Evolutionary conservation across 192 early-diverging fungal genomes (phyloP), one percentile per base, ranked within the genome.

Genomic region (Podila epigama): DNA sequence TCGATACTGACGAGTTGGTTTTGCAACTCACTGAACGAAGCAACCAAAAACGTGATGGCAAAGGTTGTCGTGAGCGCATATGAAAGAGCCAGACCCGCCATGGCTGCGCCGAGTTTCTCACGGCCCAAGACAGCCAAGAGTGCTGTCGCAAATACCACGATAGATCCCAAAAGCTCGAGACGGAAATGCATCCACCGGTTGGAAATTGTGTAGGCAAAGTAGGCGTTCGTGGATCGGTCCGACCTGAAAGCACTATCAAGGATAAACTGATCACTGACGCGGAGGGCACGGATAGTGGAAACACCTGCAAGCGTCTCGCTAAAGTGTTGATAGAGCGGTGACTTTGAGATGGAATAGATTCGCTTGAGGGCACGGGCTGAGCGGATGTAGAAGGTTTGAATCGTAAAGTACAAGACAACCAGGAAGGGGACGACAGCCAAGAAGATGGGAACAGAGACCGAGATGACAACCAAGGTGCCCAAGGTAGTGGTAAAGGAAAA

Each of bases 351-450:
- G 29, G 79, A 75, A 4, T 70, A 88, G 5, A 97, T 79, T 12
- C 97, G 89, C 82, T 96, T 95, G 42, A 98, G 81, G 68, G 94
- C 93, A 51, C 95, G 86, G 7, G 92, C 91, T 3, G 90, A 83
- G 16, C 81, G 82, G 42, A 97, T 77, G 60, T 95, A 97, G 66
- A 87, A 89, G 0, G 66, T 39, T 16, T 89, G 89, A 50, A 95
- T 78, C 34, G 80, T 57, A 27, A 82, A 64, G 68, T 90, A 94
- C 10, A 88, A 5, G 8, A 71, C 27, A 10, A 81, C 67, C 6
- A 92, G 79, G 58, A 88, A 40, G 16, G 81, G 60, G 10, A 89
- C 83, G 9, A 89, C 79, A 12, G 90, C 29, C 28, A 94, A 67
- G 63, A 95, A 97, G 11, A 72, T 53, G 20, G 94, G 94, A 0